A percentile compares a stretch with the other conserved stretches of the same genome.
Evolutionary conservation across 306 rosid species (phyloP).

Genomic region (Quercus engelmannii): DNA sequence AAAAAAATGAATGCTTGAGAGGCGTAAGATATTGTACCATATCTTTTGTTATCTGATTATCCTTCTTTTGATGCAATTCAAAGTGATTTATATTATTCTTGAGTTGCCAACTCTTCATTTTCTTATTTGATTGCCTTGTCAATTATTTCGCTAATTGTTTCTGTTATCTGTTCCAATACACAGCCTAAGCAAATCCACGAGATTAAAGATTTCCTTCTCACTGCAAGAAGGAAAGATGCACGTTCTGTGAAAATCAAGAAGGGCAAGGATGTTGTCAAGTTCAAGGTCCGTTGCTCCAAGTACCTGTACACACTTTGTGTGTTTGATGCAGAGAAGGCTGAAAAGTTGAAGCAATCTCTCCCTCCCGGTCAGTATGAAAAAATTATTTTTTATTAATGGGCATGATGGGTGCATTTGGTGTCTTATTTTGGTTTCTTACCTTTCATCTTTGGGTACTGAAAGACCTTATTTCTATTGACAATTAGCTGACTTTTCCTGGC

Average conservation of each 20-base stretch:
- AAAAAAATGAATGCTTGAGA: too few species aligned
- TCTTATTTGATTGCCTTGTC: neutral
- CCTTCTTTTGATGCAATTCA: neutral
- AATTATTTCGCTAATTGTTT: neutral
- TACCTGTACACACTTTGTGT: conserved; percentile 91
- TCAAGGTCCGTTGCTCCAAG: conserved; percentile 86
- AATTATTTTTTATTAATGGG: too few species aligned
- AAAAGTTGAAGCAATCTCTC: conserved; percentile 89
- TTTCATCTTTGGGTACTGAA: too few species aligned
- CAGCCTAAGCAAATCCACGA: conserved; percentile 93
- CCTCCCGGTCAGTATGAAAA: conserved; percentile 58
- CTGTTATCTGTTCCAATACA: neutral
- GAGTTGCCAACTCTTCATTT: too few species aligned
- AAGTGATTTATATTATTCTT: neutral
- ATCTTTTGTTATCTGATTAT: neutral
- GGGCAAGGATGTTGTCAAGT: conserved; percentile 80
- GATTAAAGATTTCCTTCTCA: conserved; percentile 91
- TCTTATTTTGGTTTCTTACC: too few species aligned
- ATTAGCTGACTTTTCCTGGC: too few species aligned
- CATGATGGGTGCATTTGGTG: too few species aligned
- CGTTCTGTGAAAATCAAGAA: conserved; percentile 79
- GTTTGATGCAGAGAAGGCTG: conserved; percentile 74
- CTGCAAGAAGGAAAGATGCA: conserved; percentile 88
- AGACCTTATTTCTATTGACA: too few species aligned
- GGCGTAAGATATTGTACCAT: too few species aligned